Percentiles rank a stretch among this genome's conserved stretches.
Conservation (phyloP, 1,284 basidiomycete genomes). For the Cryptococcus floricola region DNA sequence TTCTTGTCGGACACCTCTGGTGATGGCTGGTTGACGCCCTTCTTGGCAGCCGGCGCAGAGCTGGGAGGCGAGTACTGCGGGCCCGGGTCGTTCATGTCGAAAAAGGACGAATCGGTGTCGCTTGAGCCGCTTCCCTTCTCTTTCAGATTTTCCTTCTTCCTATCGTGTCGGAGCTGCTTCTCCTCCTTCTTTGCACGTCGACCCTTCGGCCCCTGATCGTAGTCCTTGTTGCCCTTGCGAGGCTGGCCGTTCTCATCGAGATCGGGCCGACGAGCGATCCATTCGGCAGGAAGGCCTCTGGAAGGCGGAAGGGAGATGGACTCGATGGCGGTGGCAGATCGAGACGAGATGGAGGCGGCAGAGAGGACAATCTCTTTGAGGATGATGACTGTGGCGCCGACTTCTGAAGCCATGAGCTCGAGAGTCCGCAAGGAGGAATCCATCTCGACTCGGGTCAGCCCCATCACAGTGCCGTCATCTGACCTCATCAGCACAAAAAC, state of each 20-base stretch:
- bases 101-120: slow-evolving; percentile 18
- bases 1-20: slow-evolving; percentile 24
- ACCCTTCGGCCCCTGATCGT: not conserved
- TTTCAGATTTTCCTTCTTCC: not conserved
- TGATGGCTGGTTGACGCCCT: not conserved
- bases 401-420: slow-evolving; percentile 85
- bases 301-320: not conserved
- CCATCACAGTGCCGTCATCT: slow-evolving; percentile 80
- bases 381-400: slow-evolving; percentile 81
- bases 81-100: slow-evolving; percentile 13
- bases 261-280: slow-evolving; percentile 25
- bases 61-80: not conserved
- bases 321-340: not conserved
- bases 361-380: slow-evolving; percentile 68
- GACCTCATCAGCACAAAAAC: slow-evolving; percentile 33
- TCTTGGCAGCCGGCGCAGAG: not conserved
- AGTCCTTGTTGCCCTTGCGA: slow-evolving; percentile 16
- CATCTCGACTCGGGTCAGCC: slow-evolving; percentile 68
- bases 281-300: not conserved
- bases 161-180: not conserved
- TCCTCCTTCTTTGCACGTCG: not conserved
- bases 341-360: not conserved
- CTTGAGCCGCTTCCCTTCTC: not conserved
- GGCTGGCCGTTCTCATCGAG: slow-evolving; percentile 29
- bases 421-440: slow-evolving; percentile 75